Conservation (phyloP, 176 grass and related monocot species). For the Tillandsia leiboldiana region DNA sequence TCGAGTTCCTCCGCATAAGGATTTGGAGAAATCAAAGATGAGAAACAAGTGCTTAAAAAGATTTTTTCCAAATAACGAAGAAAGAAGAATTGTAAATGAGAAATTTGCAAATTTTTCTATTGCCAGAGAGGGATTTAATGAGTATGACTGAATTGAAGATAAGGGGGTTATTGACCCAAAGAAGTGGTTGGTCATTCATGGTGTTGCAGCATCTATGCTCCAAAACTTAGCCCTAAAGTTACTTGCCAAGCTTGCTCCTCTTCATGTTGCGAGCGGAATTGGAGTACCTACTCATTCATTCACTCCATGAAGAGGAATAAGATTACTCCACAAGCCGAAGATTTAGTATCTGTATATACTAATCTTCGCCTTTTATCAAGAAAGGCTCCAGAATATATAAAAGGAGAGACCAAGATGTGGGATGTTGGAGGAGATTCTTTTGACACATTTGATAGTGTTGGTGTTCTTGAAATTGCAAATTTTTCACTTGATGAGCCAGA, state of each 20-base stretch:
- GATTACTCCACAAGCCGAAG: too few species aligned
- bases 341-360: too few species aligned
- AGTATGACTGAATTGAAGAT: not conserved
- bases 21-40: not conserved
- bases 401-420: too few species aligned
- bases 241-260: slow-evolving; percentile 2
- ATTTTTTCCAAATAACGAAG: not conserved
- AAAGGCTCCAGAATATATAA: too few species aligned
- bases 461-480: too few species aligned
- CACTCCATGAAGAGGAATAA: too few species aligned
- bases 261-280: too few species aligned
- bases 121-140: not conserved
- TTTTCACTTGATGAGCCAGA: not conserved
- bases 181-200: slow-evolving; percentile 4
- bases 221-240: slow-evolving; percentile 17
- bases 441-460: too few species aligned
- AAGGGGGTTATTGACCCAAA: not conserved
- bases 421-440: too few species aligned
- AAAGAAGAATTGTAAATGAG: not conserved
- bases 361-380: too few species aligned
- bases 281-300: too few species aligned
- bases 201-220: not conserved
- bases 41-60: not conserved
- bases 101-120: slow-evolving; percentile 15
- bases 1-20: too few species aligned